Base-by-base conservation (phyloP, 2,329 filamentous ascomycete species). In the Trichoderma sp. region DNA sequence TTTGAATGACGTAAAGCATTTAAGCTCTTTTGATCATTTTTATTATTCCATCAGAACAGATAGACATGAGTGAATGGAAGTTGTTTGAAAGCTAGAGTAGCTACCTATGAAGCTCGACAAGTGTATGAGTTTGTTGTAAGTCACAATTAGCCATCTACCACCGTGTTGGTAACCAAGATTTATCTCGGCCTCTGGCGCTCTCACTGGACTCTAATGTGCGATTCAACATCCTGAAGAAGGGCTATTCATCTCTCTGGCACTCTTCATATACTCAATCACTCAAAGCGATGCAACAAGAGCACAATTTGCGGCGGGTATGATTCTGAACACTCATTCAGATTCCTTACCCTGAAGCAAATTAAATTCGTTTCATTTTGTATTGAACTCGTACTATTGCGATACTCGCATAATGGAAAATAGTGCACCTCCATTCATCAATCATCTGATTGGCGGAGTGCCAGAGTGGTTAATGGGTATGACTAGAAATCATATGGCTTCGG, bases 401-500 rank as follows among this genome's bases (percentile, higher is more conserved):
- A 11, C 3, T 6, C 9, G 43, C 32, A 55, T 65, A 36, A 15
- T n/a, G n/a, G 0, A 2, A 1, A n/a, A 65, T 65, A 53, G 43
- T 11, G 28, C 57, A 20, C 4, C 30, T 20, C 17, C 17, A 13
- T 59, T 20, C 30, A 34, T 59, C 57, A 59, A 59, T 34, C 57
- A 59, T 30, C 57, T 69, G 67, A 59, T 59, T 59, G 57, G 57
- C 47, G 47, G 47, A 53, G 47, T 53, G 47, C 47, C 47, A 53
- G 47, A 53, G 47, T 53, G 47, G 65, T 59, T 59, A 59, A 68
- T 68, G 65, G 65, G 65, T 68, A 68, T 68, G 65, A 68, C 65
- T 68, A 68, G 65, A 68, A 68, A 68, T 68, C 65, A 68, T 68
- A 68, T 68, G 65, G 65, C 55, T 68, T 68, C 65, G 65, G 65